Evolutionary conservation across 75 land plant genomes (phyloP).

Genomic region (Adiantum capillusveneris): DNA sequence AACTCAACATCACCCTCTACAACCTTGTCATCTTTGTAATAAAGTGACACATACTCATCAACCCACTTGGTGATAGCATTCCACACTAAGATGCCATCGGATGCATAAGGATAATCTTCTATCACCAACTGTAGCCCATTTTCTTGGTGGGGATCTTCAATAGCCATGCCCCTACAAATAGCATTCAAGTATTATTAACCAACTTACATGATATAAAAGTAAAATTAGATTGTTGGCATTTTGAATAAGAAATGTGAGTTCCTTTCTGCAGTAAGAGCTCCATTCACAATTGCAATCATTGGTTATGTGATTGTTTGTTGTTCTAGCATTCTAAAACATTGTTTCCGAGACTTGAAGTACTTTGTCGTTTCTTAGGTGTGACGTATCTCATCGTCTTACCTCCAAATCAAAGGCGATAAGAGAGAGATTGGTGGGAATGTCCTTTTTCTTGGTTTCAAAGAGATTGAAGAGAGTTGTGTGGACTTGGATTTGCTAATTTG

Average conservation of each 20-base stretch:
- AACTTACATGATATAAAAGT: neutral
- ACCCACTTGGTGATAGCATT: constrained; percentile 56
- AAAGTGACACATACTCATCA: constrained; percentile 35
- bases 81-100: constrained; percentile 92
- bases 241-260: neutral
- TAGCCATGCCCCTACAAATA: constrained; percentile 79
- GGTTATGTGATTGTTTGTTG: too few species aligned
- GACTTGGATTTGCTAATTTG: too few species aligned
- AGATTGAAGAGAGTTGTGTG: too few species aligned
- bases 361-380: too few species aligned
- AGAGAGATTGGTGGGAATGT: too few species aligned
- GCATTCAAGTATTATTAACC: neutral
- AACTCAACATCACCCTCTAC: constrained; percentile 62
- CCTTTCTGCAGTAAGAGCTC: too few species aligned
- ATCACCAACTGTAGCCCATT: constrained; percentile 64
- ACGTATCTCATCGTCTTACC: too few species aligned
- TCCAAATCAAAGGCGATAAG: too few species aligned
- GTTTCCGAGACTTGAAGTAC: too few species aligned
- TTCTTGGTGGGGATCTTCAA: constrained; percentile 48
- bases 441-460: too few species aligned
- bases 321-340: too few species aligned
- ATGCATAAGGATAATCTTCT: constrained; percentile 91
- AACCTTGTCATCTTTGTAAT: constrained; percentile 42
- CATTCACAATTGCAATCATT: too few species aligned
- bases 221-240: neutral